A percentile compares a stretch with the other conserved stretches of the same genome.
These are phyloP conservation scores for Cryptosporidium ryanae DNA, from an alignment of 169 alveolate species.

Conservation along the genomic window DNA sequence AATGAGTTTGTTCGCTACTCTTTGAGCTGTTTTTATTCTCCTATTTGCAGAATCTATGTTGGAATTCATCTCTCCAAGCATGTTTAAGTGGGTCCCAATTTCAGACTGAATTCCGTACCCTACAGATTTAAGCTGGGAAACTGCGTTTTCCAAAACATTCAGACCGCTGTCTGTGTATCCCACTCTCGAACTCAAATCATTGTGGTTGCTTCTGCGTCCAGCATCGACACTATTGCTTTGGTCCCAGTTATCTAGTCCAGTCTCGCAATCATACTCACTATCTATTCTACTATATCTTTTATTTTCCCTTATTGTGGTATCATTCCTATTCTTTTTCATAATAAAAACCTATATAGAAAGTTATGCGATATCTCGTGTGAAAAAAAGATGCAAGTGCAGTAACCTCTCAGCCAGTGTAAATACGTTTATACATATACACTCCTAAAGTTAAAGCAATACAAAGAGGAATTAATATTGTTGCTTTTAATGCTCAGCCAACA, in stretches of 20 bases:
- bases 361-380: no score
- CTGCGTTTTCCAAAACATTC: slow-evolving; percentile 47
- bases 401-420: no score
- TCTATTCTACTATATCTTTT: slow-evolving; percentile 38
- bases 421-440: no score
- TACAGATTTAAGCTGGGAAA: slow-evolving; percentile 43
- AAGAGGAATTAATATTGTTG: no score
- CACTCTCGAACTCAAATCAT: slow-evolving; percentile 6
- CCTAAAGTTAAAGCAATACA: no score
- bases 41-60: slow-evolving; percentile 63
- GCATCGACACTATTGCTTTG: background rate
- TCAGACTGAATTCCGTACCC: slow-evolving; percentile 73
- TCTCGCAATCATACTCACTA: slow-evolving; percentile 20
- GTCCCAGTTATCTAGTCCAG: slow-evolving; percentile 4
- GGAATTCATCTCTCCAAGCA: slow-evolving; percentile 38
- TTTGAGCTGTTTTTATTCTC: slow-evolving; percentile 36
- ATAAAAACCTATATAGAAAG: no score
- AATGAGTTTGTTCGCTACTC: slow-evolving; percentile 25
- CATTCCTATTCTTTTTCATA: background rate
- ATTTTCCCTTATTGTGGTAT: background rate
- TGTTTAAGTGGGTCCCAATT: slow-evolving; percentile 28
- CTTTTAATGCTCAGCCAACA: no score
- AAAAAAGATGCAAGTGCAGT: no score
- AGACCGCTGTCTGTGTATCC: slow-evolving; percentile 18
- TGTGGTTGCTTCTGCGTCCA: background rate